Conservation (phyloP, 2,329 filamentous ascomycete genomes). For the Neofusicoccum parvum region DNA sequence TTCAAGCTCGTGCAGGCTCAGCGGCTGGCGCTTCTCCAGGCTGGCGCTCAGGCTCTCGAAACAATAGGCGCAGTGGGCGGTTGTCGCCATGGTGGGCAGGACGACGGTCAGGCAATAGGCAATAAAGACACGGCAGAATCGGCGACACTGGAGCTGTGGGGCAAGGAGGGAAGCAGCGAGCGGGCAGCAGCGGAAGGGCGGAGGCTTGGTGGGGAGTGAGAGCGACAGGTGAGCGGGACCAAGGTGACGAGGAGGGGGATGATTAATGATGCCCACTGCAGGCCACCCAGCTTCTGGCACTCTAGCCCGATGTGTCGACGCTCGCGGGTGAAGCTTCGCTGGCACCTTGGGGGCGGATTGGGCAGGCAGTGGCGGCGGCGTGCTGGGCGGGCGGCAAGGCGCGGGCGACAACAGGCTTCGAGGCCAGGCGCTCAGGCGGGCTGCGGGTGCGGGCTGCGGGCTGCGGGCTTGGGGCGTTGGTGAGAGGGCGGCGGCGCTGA, state of each 20-base stretch:
- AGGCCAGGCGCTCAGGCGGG: conserved; percentile 14
- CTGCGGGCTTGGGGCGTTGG: not conserved
- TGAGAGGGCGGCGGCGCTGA: not conserved
- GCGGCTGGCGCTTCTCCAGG: conserved; percentile 68
- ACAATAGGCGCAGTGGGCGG: conserved; percentile 86
- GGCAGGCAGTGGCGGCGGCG: not conserved
- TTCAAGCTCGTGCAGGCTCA: conserved; percentile 70
- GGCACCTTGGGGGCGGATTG: conserved; percentile 7
- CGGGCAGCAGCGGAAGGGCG: not conserved
- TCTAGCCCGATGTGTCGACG: conserved; percentile 13
- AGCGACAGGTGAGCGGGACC: not conserved
- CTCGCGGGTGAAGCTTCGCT: conserved; percentile 10
- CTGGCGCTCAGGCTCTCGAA: conserved; percentile 83
- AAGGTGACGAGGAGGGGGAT: not conserved
- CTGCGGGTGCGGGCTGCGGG: not conserved
- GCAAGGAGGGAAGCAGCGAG: not conserved
- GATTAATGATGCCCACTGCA: conserved; percentile 15
- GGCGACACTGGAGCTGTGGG: not conserved
- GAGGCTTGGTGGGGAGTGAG: not conserved
- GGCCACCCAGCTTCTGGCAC: conserved; percentile 13
- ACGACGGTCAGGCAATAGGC: not conserved
- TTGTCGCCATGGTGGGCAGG: conserved; percentile 68
- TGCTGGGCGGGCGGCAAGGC: not conserved
- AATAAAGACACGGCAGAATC: not conserved
- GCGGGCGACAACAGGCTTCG: not conserved